These are phyloP conservation scores for Paradendryphiella salina DNA, from an alignment of 2,329 filamentous ascomycete genomes.

Conservation along the genomic window DNA sequence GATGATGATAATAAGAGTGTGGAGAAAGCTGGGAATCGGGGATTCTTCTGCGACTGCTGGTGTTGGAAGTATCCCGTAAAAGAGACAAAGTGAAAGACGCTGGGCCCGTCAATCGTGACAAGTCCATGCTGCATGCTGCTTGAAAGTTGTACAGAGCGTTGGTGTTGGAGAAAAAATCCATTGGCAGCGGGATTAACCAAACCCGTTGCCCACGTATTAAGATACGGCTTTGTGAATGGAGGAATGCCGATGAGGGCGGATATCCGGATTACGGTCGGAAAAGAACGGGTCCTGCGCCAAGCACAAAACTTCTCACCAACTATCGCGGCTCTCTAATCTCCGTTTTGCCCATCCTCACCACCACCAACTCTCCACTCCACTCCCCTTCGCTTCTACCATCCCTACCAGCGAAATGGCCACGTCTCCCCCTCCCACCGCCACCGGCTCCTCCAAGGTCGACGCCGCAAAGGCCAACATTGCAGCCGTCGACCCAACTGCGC, in stretches of 20 bases:
- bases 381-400: constrained; percentile 24
- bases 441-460: constrained; percentile 58
- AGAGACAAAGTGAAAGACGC: too few relatives aligned
- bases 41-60: too few relatives aligned
- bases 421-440: constrained; percentile 51
- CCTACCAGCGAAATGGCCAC: constrained; percentile 36
- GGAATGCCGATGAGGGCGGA: constrained; percentile 10
- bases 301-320: constrained; percentile 25
- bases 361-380: constrained; percentile 35
- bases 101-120: too few relatives aligned
- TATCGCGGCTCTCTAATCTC: constrained; percentile 24
- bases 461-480: constrained; percentile 54
- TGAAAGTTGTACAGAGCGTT: too few relatives aligned
- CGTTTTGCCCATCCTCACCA: constrained; percentile 21
- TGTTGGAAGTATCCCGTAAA: too few relatives aligned
- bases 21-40: background rate
- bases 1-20: background rate
- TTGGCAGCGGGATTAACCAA: constrained; percentile 14
- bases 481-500: constrained; percentile 57
- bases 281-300: constrained; percentile 20
- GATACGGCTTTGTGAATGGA: constrained; percentile 20
- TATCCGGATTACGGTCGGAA: constrained; percentile 21
- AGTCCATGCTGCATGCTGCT: too few relatives aligned
- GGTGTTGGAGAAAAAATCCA: background rate
- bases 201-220: constrained; percentile 16